Evolutionary conservation across 106 monocot genomes (phyloP).

Genomic region (Allium fistulosum): DNA sequence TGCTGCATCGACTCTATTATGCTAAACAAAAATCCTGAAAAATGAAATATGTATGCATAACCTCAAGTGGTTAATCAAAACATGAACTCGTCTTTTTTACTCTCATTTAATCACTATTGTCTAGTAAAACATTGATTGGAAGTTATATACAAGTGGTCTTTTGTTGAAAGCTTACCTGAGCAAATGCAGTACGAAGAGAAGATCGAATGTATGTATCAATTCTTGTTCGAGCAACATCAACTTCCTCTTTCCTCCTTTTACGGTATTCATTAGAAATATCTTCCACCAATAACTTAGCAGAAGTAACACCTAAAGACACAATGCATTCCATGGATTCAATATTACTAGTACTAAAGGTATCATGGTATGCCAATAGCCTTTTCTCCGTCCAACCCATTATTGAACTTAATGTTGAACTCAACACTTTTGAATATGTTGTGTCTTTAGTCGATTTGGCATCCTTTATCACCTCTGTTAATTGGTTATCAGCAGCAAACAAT

Average conservation of each 20-base stretch:
- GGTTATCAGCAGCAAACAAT: slow-evolving; percentile 79
- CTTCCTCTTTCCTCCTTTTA: slow-evolving; percentile 65
- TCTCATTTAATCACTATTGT: no score
- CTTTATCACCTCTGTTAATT: slow-evolving; percentile 73
- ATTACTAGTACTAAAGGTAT: slow-evolving; percentile 65
- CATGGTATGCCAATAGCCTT: slow-evolving; percentile 91
- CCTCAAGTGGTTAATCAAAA: no score
- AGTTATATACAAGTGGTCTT: no score
- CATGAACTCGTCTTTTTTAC: no score
- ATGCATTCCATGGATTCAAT: slow-evolving; percentile 84
- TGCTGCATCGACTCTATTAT: no score
- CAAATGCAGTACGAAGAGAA: slow-evolving; percentile 93
- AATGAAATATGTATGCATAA: no score
- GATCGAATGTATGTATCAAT: slow-evolving; percentile 91
- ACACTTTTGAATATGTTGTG: slow-evolving; percentile 63
- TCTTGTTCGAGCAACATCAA: slow-evolving; percentile 81
- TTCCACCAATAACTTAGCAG: slow-evolving; percentile 83
- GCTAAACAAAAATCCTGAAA: no score
- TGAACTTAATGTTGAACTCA: slow-evolving; percentile 76
- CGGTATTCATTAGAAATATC: slow-evolving; percentile 91
- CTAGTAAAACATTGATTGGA: no score
- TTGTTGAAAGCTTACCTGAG: slow-evolving; percentile 51
- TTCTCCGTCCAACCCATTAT: slow-evolving; percentile 96
- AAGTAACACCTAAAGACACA: slow-evolving; percentile 74
- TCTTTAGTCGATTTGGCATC: slow-evolving; percentile 88